phyloP scores from a whole-genome alignment of 2,329 filamentous ascomycete genomes.

The Zasmidium cellare region DNA sequence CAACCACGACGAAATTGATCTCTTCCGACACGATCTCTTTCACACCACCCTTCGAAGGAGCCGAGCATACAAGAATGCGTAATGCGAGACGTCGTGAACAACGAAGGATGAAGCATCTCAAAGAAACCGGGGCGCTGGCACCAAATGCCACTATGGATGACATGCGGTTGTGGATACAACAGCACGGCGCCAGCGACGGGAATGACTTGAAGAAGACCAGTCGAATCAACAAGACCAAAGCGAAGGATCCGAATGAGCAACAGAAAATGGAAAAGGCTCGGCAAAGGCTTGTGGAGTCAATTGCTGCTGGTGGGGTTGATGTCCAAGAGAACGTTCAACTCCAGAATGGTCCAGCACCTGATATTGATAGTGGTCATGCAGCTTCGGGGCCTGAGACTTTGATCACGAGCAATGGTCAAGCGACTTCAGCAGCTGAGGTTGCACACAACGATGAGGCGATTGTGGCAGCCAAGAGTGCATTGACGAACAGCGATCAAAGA shows the following conservation, averaged over 20 bases:
- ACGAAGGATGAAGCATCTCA: slow-evolving; percentile 53
- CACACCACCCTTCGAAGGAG: slow-evolving; percentile 48
- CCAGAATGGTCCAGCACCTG: no score
- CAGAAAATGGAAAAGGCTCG: slow-evolving; percentile 12
- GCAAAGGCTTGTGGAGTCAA: slow-evolving; percentile 16
- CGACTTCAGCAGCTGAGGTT: no score
- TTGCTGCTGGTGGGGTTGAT: slow-evolving; percentile 18
- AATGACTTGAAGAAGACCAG: slow-evolving; percentile 7
- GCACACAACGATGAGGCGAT: no score
- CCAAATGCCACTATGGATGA: slow-evolving; percentile 53
- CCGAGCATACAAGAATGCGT: slow-evolving; percentile 52
- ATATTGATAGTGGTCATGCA: no score
- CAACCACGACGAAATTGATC: background rate
- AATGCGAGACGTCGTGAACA: slow-evolving; percentile 56
- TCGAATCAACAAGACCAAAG: background rate
- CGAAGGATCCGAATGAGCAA: slow-evolving; percentile 5
- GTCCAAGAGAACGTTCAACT: background rate
- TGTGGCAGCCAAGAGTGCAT: no score
- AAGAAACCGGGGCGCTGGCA: slow-evolving; percentile 54
- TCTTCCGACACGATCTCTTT: background rate
- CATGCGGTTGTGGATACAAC: slow-evolving; percentile 30
- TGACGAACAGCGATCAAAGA: background rate
- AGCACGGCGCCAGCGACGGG: no score
- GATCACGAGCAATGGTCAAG: no score
- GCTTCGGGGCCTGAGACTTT: no score